Base-by-base conservation (phyloP, 2,329 filamentous ascomycete species). In the Hypoxylon sp. region DNA sequence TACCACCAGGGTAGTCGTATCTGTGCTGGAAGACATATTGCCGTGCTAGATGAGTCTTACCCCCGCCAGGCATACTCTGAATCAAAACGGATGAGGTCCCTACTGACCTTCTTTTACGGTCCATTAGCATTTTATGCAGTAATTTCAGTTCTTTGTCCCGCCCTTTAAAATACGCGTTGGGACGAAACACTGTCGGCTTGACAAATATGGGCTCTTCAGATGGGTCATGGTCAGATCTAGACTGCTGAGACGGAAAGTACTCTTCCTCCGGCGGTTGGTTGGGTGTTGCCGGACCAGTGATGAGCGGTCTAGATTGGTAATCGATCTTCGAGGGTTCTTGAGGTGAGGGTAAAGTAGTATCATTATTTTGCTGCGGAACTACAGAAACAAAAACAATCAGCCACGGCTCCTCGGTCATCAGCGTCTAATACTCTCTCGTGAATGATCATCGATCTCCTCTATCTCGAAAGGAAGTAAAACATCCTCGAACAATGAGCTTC, bases 1-100 rank as follows among this genome's bases (percentile, higher is more conserved):
- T 82, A 1, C 90, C 90, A 1, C 88, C 89, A 0, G 86, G 84
- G 70, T 89, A 92, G 64, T 86, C 80, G 3, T 82, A 77, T 34
- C 82, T 85, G 70, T 91, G 85, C 3, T 81, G 76, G 70, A 88
- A 90, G 29, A 90, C 84, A 73, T 91, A 92, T 75, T 92, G 83
- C 2, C 90, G 83, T 27, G 89, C 89, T 12, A 92, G 79, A 71
- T 91, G 89, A 1, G 88, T 89, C 76, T 92, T 92, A 2, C 90
- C 90, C 12, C 86, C 86, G 1, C 90, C 90, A 1, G 89, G 87
- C 39, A 88, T 85, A 34, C 87, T 87, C 67, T 87, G 86, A 9
- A 92, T 83, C 7, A 92, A 78, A 1, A 90, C 88, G 1, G 89
- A 87, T 23, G 86, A 86, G 0, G 88, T 88, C 14, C 88, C 87